phyloP scores from a whole-genome alignment of 352 stramenopile species.

The Globisporangium spiculum region DNA sequence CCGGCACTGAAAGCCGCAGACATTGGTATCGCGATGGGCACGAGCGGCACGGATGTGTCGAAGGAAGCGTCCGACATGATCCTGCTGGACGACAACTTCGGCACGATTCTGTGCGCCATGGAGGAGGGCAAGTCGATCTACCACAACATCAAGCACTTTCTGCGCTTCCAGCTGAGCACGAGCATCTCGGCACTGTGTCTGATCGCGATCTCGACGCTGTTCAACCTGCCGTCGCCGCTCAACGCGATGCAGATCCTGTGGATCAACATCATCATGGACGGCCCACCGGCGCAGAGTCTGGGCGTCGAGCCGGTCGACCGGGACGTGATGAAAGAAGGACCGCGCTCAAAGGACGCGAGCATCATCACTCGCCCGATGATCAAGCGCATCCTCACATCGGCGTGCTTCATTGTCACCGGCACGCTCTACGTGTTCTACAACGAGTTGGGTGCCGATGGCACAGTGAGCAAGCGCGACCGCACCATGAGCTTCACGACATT shows the following conservation, averaged over 20 bases:
- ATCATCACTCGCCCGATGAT: constrained; percentile 82
- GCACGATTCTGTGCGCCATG: constrained; percentile 94
- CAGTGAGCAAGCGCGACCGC: constrained; percentile 91
- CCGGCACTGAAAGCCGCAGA: constrained; percentile 96
- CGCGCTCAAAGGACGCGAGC: constrained; percentile 66
- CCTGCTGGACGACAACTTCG: constrained; percentile 97
- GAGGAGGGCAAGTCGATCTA: constrained; percentile 95
- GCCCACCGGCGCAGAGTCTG: constrained; percentile 77
- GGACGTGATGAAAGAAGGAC: constrained; percentile 85
- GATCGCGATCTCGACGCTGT: constrained; percentile 59
- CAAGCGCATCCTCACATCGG: constrained; percentile 59
- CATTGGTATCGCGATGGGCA: constrained; percentile 98
- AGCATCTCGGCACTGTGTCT: constrained; percentile 93
- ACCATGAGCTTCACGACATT: constrained; percentile 99
- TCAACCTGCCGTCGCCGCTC: constrained; percentile 73
- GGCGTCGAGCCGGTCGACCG: constrained; percentile 85
- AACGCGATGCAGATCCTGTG: constrained; percentile 97
- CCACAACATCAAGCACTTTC: constrained; percentile 96
- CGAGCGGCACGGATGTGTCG: constrained; percentile 96
- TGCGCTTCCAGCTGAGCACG: constrained; percentile 96
- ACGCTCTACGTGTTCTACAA: constrained; percentile 87
- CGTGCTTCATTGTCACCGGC: constrained; percentile 71
- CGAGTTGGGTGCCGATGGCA: constrained; percentile 81
- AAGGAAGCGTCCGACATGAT: constrained; percentile 98
- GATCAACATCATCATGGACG: constrained; percentile 99